phyloP scores from a whole-genome alignment of 2,329 filamentous ascomycete species.

The Colletotrichum viniferum region DNA sequence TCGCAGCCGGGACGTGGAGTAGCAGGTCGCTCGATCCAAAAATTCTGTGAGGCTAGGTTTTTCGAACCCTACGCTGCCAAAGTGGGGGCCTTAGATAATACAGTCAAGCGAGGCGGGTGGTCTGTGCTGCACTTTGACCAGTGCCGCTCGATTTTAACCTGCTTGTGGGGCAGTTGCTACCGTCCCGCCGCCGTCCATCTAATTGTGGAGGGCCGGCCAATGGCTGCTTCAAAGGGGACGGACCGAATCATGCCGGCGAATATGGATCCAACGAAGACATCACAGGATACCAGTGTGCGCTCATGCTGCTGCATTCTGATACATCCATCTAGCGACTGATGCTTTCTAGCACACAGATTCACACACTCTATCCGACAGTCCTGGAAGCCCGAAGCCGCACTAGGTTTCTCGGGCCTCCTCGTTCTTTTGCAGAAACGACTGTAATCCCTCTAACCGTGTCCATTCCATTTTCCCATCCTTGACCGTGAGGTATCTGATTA shows the following conservation, averaged over 20 bases:
- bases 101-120: slow-evolving; percentile 4
- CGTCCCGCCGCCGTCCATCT: not conserved
- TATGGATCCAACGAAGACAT: not conserved
- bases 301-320: not conserved
- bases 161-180: not conserved
- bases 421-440: slow-evolving; percentile 17
- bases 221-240: not conserved
- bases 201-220: not conserved
- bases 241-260: not conserved
- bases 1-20: slow-evolving; percentile 3
- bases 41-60: slow-evolving; percentile 12
- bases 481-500: slow-evolving; percentile 9
- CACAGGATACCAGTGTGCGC: not conserved
- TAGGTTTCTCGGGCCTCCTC: not conserved
- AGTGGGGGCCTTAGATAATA: slow-evolving; percentile 12
- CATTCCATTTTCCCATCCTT: not conserved
- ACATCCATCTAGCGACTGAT: slow-evolving; percentile 12
- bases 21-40: not conserved
- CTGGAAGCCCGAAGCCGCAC: not conserved
- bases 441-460: slow-evolving; percentile 7
- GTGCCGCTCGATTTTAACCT: not conserved
- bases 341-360: not conserved
- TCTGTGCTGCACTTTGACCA: not conserved
- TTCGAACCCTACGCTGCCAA: slow-evolving; percentile 4
- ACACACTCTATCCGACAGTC: not conserved